Percentiles rank a stretch among this genome's conserved stretches.
phyloP scores from a whole-genome alignment of 805 yeast genomes.

The Metschnikowia koreensis region DNA sequence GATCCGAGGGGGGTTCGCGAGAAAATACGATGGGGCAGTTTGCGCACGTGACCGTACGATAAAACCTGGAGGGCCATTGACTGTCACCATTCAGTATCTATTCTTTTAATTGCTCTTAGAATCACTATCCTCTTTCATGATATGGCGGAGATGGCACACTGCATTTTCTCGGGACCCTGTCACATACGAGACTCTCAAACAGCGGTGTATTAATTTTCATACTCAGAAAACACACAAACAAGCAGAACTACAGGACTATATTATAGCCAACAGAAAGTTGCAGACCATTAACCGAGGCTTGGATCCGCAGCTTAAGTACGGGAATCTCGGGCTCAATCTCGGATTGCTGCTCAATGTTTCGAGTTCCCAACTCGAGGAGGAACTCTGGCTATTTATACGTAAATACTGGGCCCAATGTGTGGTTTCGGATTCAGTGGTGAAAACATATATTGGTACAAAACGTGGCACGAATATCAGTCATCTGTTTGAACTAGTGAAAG shows the following conservation, averaged over 20 bases:
- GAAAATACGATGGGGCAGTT: neutral
- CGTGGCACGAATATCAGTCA: slow-evolving; percentile 2
- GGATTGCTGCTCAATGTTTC: slow-evolving; percentile 14
- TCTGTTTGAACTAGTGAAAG: slow-evolving; percentile 13
- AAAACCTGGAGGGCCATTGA: too few species aligned
- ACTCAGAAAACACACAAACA: slow-evolving; percentile 5
- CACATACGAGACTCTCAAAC: slow-evolving; percentile 16
- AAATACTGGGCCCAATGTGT: slow-evolving; percentile 13
- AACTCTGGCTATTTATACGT: slow-evolving; percentile 16
- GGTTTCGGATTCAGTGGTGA: slow-evolving; percentile 11
- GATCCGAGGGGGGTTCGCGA: too few species aligned
- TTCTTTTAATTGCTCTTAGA: neutral
- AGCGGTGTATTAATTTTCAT: slow-evolving; percentile 10
- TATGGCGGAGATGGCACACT: slow-evolving; percentile 7
- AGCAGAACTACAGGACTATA: slow-evolving; percentile 11
- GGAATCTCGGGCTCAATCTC: slow-evolving; percentile 1
- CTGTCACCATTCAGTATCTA: neutral
- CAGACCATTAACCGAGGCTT: slow-evolving; percentile 9
- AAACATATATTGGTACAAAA: slow-evolving; percentile 10
- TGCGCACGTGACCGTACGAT: neutral
- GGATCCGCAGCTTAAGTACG: slow-evolving; percentile 2
- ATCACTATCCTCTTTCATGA: neutral
- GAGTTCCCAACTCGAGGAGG: slow-evolving; percentile 13
- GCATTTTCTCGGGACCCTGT: slow-evolving; percentile 12
- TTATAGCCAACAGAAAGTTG: slow-evolving; percentile 16